Evolutionary conservation across 2,329 filamentous ascomycete genomes (phyloP).

Genomic region (Venturia asperata): DNA sequence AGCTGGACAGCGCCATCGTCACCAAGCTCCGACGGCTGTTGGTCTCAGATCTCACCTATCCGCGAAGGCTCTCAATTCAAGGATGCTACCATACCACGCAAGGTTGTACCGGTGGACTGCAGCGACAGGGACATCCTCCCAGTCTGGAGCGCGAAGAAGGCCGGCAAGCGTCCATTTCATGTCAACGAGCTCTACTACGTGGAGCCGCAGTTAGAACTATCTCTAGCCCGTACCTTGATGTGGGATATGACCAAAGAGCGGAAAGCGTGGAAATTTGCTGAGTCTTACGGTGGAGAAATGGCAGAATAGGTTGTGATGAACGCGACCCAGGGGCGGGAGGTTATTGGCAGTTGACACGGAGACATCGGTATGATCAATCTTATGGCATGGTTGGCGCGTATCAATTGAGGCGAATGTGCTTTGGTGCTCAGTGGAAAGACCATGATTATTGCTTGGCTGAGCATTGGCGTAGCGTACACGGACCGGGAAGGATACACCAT

Average conservation of each 20-base stretch:
- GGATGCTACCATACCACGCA: not conserved
- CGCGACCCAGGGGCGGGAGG: too few species aligned
- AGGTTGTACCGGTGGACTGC: not conserved
- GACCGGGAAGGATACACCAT: not conserved
- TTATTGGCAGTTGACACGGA: not conserved
- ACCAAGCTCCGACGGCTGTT: not conserved
- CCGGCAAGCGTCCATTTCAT: conserved; percentile 8
- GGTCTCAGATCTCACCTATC: not conserved
- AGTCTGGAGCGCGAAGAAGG: conserved; percentile 11
- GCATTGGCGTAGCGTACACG: not conserved
- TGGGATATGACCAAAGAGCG: not conserved
- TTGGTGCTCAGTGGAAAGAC: not conserved
- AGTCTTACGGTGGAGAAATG: not conserved
- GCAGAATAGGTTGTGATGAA: not conserved
- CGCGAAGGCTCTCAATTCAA: conserved; percentile 3
- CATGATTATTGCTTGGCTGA: not conserved
- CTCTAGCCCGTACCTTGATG: not conserved
- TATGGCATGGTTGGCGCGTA: not conserved
- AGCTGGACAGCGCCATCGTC: not conserved
- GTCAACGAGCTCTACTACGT: conserved; percentile 15
- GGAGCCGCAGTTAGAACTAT: not conserved
- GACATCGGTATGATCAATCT: not conserved
- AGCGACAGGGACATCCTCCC: not conserved
- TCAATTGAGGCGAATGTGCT: not conserved
- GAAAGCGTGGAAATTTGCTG: not conserved